phyloP scores from a whole-genome alignment of 2,329 filamentous ascomycete genomes.

The Colletotrichum sp. region DNA sequence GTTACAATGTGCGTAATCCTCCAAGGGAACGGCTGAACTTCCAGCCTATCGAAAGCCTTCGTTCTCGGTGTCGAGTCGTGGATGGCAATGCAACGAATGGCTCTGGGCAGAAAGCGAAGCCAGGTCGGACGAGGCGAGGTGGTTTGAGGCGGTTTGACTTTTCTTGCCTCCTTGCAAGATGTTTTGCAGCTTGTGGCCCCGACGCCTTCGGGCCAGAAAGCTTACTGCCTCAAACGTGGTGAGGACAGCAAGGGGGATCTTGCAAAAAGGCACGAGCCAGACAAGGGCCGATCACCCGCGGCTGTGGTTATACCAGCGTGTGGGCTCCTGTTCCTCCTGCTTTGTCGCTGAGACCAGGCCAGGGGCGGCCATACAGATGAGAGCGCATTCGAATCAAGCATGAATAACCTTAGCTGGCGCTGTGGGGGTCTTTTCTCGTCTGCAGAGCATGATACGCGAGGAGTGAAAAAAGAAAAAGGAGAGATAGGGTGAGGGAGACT shows the following conservation, averaged over 20 bases:
- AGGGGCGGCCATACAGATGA: not conserved
- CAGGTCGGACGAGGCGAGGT: not conserved
- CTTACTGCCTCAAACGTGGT: slow-evolving; percentile 11
- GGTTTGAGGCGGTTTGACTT: slow-evolving; percentile 13
- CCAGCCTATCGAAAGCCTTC: not conserved
- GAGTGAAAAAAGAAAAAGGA: not conserved
- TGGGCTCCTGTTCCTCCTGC: not conserved
- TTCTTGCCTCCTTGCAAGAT: not conserved
- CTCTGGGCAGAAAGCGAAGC: not conserved
- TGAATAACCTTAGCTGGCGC: slow-evolving; percentile 1
- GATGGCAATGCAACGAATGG: not conserved
- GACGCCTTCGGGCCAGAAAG: not conserved
- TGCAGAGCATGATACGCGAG: not conserved
- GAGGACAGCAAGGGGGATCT: not conserved
- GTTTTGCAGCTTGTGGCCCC: slow-evolving; percentile 1
- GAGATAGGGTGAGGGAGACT: not conserved
- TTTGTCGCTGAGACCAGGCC: slow-evolving; percentile 1
- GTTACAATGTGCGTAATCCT: not conserved
- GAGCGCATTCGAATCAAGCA: slow-evolving; percentile 4
- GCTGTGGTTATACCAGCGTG: not conserved
- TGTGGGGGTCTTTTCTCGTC: not conserved
- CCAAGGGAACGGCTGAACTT: not conserved
- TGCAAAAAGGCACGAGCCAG: slow-evolving; percentile 2
- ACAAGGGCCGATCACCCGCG: not conserved
- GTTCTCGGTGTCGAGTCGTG: not conserved